Evolutionary conservation across 495 filamentous ascomycete genomes (phyloP).

Genomic region (Lasiosphaeria ovina): DNA sequence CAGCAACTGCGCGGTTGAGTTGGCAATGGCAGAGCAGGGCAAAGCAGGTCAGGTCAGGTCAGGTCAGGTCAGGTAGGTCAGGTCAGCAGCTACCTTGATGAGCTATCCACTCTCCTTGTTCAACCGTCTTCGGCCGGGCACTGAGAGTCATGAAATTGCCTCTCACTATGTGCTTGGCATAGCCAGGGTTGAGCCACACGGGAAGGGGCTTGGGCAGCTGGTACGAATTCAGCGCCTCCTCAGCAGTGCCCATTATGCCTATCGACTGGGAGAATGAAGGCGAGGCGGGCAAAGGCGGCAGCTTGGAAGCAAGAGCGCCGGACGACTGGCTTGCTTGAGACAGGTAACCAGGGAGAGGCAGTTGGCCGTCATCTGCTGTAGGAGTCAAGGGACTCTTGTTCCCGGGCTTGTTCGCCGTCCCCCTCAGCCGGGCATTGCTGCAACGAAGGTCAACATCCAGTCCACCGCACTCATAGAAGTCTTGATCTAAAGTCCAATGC

Average conservation of each 20-base stretch:
- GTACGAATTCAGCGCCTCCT: slow-evolving; percentile 50
- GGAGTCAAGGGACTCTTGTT: slow-evolving; percentile 42
- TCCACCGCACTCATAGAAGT: no score
- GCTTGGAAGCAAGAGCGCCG: slow-evolving; percentile 47
- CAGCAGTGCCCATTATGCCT: slow-evolving; percentile 29
- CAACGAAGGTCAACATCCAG: slow-evolving; percentile 19
- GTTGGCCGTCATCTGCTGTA: slow-evolving; percentile 31
- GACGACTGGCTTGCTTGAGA: slow-evolving; percentile 48
- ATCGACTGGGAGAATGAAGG: slow-evolving; percentile 36
- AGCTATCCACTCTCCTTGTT: slow-evolving; percentile 89
- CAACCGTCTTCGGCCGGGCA: slow-evolving; percentile 82
- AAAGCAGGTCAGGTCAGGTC: slow-evolving; percentile 8
- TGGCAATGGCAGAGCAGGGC: no score
- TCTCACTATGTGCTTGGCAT: slow-evolving; percentile 83
- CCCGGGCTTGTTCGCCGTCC: slow-evolving; percentile 40
- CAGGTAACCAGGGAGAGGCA: slow-evolving; percentile 42
- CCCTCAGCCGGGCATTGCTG: slow-evolving; percentile 50
- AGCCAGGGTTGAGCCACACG: slow-evolving; percentile 59
- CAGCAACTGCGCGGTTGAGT: no score
- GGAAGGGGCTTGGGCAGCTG: slow-evolving; percentile 47
- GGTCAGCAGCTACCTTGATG: slow-evolving; percentile 71
- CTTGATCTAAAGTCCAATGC: no score
- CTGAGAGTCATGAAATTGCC: slow-evolving; percentile 96
- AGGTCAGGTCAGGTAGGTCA: background rate
- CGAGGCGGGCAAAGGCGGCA: slow-evolving; percentile 52